Evolutionary conservation across 805 yeast species (phyloP).

Genomic region (Saturnispora hagleri): DNA sequence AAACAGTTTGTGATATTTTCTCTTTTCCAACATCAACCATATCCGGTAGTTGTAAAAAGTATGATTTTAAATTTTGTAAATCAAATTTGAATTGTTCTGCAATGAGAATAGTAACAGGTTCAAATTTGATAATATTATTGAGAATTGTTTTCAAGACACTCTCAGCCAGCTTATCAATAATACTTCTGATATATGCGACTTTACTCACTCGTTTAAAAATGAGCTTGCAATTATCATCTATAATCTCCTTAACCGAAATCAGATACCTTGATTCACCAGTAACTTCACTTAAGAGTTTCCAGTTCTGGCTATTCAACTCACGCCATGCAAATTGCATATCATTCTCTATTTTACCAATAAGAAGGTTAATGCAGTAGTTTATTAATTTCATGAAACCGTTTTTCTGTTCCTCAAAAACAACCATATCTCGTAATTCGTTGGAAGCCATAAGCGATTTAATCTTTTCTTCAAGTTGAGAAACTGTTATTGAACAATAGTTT

Average conservation of each 20-base stretch:
- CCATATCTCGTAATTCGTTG: conserved; percentile 28
- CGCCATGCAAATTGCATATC: conserved; percentile 72
- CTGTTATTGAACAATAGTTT: conserved; percentile 76
- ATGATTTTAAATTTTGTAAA: conserved; percentile 50
- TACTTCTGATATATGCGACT: conserved; percentile 60
- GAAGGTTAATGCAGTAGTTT: conserved; percentile 43
- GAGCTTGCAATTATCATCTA: conserved; percentile 37
- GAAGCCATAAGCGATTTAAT: conserved; percentile 31
- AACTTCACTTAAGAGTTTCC: conserved; percentile 57
- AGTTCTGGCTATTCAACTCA: conserved; percentile 68
- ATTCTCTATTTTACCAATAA: conserved; percentile 48
- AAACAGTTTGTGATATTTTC: conserved; percentile 20
- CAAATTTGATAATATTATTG: conserved; percentile 47
- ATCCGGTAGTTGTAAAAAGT: conserved; percentile 40
- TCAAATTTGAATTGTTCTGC: conserved; percentile 81
- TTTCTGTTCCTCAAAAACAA: conserved; percentile 49
- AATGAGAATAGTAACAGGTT: conserved; percentile 58
- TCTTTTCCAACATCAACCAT: conserved; percentile 30
- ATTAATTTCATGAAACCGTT: conserved; percentile 50
- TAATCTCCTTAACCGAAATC: conserved; percentile 41
- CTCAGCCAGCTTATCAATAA: conserved; percentile 72
- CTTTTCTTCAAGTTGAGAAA: conserved; percentile 65
- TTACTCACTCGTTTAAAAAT: conserved; percentile 54
- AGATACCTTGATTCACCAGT: conserved; percentile 68
- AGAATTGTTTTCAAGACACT: conserved; percentile 46